A percentile compares a stretch with the other conserved stretches of the same genome.
Conservation (phyloP, 805 yeast genomes). For the Spathaspora hagerdaliae region DNA sequence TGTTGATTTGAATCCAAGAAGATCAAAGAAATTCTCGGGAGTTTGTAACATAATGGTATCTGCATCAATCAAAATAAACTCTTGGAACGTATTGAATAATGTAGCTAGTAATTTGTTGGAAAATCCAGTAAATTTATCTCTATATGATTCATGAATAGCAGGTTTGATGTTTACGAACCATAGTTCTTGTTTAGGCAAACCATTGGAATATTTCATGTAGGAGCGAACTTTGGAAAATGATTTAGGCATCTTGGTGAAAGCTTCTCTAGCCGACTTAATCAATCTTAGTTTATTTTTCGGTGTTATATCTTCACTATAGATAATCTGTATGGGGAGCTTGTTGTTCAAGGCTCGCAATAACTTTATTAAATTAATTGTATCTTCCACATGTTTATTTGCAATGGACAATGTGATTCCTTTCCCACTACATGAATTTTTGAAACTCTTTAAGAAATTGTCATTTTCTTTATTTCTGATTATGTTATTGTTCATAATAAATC, state of each 20-base stretch:
- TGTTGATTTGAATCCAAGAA: constrained; percentile 11
- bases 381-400: constrained; percentile 19
- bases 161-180: constrained; percentile 26
- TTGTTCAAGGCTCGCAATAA: constrained; percentile 25
- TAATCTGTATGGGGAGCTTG: constrained; percentile 26
- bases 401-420: constrained; percentile 30
- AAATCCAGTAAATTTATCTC: constrained; percentile 33
- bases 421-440: constrained; percentile 24
- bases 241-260: constrained; percentile 12
- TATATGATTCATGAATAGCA: constrained; percentile 13
- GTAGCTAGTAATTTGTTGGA: constrained; percentile 46
- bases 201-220: constrained; percentile 8
- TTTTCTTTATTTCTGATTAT: background rate
- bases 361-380: constrained; percentile 17
- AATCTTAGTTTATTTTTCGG: constrained; percentile 16
- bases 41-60: constrained; percentile 43
- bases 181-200: constrained; percentile 25
- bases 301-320: constrained; percentile 18
- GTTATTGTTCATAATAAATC: constrained; percentile 14
- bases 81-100: constrained; percentile 46
- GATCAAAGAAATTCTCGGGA: constrained; percentile 20
- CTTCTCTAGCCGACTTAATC: constrained; percentile 15
- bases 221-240: constrained; percentile 15
- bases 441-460: constrained; percentile 21
- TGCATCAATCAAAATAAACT: constrained; percentile 48